Base-by-base conservation (phyloP, 176 grass and related monocot species). In the Thinopyrum elongatum region DNA sequence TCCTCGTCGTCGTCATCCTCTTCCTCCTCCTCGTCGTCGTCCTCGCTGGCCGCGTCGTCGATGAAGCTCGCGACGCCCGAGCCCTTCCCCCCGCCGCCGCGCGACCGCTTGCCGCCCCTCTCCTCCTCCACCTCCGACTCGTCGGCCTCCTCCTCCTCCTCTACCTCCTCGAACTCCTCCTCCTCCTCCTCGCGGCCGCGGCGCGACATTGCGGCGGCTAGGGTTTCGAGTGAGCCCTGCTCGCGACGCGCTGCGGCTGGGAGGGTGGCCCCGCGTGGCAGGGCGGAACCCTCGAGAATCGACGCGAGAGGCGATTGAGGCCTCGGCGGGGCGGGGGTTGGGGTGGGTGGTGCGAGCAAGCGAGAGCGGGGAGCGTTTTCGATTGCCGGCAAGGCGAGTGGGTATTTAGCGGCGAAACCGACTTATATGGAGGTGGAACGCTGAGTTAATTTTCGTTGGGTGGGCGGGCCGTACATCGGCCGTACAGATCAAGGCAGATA, bases 21-120 rank as follows among this genome's bases (percentile, higher is more conserved):
- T 1, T 75, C 73, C 0, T 47, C 71, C 0, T 90, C 90, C 5
- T 89, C 91, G 0, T 93, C 91, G 0, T 93, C 86, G 21, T 97
- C 94, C 69, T 97, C 94, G 38, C 87, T 82, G 39, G 92, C 94
- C 21, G 83, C 84, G 80, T 97, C 92, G 60, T 94, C 90, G 39
- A 97, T 89, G 76, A 90, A 97, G 61, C 79, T 72, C 82, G 83
- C 84, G 17, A 87, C 84, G 79, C 90, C 72, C 14, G 33, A 15
- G 26, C 89, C 31, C 86, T 93, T 89, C 33, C 77, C 65, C 23
- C 84, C 41, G 51, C 72, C 74, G 53, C 68, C 78, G 7, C 87
- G 68, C 59, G 80, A 63, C 29, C 82, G n/a, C 77, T 77, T 78
- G 3, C 53, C 76, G 70, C 80, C 80, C 70, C 78, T 69, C 75